Evolutionary conservation across 139 green algal genomes (phyloP).

Genomic region (Yamagishiella unicocca): DNA sequence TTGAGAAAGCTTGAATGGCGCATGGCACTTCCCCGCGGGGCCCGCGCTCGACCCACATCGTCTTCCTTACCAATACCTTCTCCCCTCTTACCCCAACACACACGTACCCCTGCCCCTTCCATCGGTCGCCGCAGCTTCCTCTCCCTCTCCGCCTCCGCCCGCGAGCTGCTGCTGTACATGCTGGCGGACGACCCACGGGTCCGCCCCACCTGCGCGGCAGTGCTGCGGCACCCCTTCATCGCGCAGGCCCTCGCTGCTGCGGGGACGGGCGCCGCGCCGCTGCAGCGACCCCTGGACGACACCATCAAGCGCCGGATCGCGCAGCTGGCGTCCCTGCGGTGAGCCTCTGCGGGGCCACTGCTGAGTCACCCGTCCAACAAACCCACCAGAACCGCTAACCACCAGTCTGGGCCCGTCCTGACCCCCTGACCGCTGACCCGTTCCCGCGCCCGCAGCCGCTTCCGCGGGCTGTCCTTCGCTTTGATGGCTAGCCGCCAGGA

Average conservation of each 20-base stretch:
- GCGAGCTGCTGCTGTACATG: conserved; percentile 58
- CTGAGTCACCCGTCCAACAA: too few species aligned
- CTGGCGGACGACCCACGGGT: conserved; percentile 47
- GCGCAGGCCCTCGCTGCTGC: background rate
- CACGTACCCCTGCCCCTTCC: too few species aligned
- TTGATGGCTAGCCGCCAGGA: conserved; percentile 19
- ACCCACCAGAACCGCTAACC: too few species aligned
- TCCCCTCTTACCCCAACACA: too few species aligned
- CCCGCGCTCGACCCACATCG: too few species aligned
- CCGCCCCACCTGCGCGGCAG: conserved; percentile 38
- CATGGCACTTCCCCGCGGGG: too few species aligned
- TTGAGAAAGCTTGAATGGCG: too few species aligned
- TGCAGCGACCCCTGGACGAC: background rate
- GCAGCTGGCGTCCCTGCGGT: conserved; percentile 41
- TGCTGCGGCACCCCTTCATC: conserved; percentile 47
- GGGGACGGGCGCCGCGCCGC: background rate
- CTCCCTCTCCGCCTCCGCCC: conserved; percentile 31
- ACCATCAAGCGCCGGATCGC: conserved; percentile 21
- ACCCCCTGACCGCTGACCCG: background rate
- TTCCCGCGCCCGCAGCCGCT: background rate
- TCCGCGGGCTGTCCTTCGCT: conserved; percentile 35
- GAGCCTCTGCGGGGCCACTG: background rate
- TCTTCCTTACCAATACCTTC: too few species aligned
- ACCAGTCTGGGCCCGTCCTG: background rate
- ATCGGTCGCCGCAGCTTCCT: conserved; percentile 22